phyloP scores from a whole-genome alignment of 768 basidiomycete genomes.

The Glaciozyma martinii region DNA sequence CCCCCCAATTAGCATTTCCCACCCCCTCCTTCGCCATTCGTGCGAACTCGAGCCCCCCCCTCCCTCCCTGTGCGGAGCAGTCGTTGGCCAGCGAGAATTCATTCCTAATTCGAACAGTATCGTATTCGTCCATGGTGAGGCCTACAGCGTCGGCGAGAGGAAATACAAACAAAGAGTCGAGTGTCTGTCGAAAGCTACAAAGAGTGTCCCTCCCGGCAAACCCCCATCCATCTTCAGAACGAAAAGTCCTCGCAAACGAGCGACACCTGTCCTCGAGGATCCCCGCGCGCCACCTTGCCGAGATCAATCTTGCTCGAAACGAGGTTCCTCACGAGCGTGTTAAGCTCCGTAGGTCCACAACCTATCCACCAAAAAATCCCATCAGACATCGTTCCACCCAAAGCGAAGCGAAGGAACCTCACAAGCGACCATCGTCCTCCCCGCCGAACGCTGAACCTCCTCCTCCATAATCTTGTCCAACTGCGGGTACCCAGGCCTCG shows the following conservation, averaged over 20 bases:
- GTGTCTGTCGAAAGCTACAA: no score
- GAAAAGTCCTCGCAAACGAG: slow-evolving; percentile 21
- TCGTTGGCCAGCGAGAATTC: no score
- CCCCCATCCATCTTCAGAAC: background rate
- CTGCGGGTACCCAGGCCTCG: slow-evolving; percentile 58
- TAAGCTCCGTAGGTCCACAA: slow-evolving; percentile 64
- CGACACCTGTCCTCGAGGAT: slow-evolving; percentile 17
- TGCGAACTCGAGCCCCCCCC: no score
- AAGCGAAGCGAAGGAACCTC: slow-evolving; percentile 38
- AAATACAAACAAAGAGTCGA: no score
- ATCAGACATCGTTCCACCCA: background rate
- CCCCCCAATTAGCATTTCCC: no score
- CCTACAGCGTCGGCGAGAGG: no score
- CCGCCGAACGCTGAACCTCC: slow-evolving; percentile 52
- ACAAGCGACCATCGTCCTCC: slow-evolving; percentile 62
- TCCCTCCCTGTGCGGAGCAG: no score
- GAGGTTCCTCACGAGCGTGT: slow-evolving; percentile 58
- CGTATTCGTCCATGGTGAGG: no score
- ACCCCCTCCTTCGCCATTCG: no score
- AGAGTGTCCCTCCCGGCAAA: background rate
- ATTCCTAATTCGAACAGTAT: no score
- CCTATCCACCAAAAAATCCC: slow-evolving; percentile 41
- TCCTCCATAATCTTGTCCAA: slow-evolving; percentile 55
- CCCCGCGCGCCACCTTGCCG: slow-evolving; percentile 45
- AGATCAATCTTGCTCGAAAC: slow-evolving; percentile 57